Percentiles rank a stretch among this genome's conserved stretches.
These are phyloP conservation scores for Apodospora peruviana DNA, from an alignment of 495 filamentous ascomycete species.

Conservation along the genomic window DNA sequence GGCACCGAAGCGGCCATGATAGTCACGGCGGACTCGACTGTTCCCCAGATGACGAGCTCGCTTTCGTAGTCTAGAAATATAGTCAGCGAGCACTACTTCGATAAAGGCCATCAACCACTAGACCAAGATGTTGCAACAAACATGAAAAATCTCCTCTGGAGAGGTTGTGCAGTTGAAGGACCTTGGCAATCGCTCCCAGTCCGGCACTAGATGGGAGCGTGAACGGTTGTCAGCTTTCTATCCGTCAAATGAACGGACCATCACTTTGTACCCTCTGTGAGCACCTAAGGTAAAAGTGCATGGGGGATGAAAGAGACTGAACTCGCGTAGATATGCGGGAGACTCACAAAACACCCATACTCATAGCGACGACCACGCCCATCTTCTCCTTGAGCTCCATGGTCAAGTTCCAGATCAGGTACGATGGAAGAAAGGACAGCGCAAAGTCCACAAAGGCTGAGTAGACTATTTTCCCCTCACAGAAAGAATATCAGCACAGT, in stretches of 20 bases:
- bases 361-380: slow-evolving; percentile 29
- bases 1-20: slow-evolving; percentile 10
- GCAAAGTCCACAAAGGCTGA: slow-evolving; percentile 26
- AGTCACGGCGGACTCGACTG: slow-evolving; percentile 3
- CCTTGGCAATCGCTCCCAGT: slow-evolving; percentile 15
- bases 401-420: slow-evolving; percentile 19
- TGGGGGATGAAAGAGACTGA: too few relatives aligned
- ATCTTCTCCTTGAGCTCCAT: slow-evolving; percentile 28
- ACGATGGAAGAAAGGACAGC: slow-evolving; percentile 26
- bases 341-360: slow-evolving; percentile 25
- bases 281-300: too few relatives aligned
- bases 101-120: background rate
- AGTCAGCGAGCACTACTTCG: background rate
- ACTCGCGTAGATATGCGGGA: background rate
- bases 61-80: slow-evolving; percentile 1
- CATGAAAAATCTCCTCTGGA: slow-evolving; percentile 4
- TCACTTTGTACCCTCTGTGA: background rate
- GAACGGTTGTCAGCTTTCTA: background rate
- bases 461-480: slow-evolving; percentile 18
- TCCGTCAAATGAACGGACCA: background rate
- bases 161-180: slow-evolving; percentile 3
- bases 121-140: background rate
- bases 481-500: background rate
- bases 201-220: slow-evolving; percentile 4
- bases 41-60: slow-evolving; percentile 7